phyloP scores from a whole-genome alignment of 1,284 basidiomycete species.

The Leccinum fuscescens region DNA sequence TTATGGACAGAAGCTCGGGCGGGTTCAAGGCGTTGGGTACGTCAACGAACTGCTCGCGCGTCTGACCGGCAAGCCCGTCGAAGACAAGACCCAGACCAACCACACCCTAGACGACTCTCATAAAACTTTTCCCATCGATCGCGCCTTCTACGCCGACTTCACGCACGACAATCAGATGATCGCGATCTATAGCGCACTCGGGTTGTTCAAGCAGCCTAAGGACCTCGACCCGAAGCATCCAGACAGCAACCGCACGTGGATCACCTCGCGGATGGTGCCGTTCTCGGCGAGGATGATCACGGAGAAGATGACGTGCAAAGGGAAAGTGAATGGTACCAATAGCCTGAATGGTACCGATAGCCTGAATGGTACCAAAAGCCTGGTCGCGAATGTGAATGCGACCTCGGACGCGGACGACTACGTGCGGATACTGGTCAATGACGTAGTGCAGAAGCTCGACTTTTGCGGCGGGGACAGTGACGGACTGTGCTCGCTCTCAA shows the following conservation, averaged over 20 bases:
- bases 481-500: background rate
- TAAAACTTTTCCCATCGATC: conserved; percentile 68
- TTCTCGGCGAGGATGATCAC: background rate
- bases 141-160: conserved; percentile 43
- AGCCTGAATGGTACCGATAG: background rate
- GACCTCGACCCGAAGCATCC: conserved; percentile 42
- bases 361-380: too few relatives aligned
- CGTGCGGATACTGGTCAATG: background rate
- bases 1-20: conserved; percentile 64
- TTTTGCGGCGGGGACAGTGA: background rate
- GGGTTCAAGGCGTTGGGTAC: conserved; percentile 78
- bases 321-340: background rate
- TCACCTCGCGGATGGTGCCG: background rate
- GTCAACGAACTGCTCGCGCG: conserved; percentile 82
- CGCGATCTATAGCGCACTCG: conserved; percentile 69
- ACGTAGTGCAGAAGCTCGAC: background rate
- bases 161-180: conserved; percentile 82
- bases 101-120: conserved; percentile 66
- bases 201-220: conserved; percentile 52
- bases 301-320: background rate
- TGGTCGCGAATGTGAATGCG: too few relatives aligned
- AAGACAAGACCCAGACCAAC: conserved; percentile 76
- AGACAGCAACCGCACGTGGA: conserved; percentile 19
- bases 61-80: conserved; percentile 59
- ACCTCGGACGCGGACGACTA: background rate